Percentiles rank a stretch among this genome's conserved stretches.
These are phyloP conservation scores for Pyrenula massariospora DNA, from an alignment of 495 filamentous ascomycete genomes.

Conservation along the genomic window DNA sequence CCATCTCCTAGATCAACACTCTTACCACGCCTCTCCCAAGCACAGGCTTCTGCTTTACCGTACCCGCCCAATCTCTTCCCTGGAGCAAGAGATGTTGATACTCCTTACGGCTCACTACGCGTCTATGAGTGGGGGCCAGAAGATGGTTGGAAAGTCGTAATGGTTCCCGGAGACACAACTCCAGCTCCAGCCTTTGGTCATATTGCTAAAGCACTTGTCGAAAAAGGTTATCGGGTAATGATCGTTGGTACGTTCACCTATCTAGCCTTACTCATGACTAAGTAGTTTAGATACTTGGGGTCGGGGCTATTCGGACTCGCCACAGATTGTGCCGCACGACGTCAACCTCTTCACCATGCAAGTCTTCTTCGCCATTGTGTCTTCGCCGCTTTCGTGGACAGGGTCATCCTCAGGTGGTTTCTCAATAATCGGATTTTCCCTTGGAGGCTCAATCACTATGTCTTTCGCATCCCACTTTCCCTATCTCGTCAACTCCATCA, in stretches of 20 bases:
- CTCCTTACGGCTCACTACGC: conserved; percentile 69
- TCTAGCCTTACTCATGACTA: neutral
- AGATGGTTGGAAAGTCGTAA: conserved; percentile 62
- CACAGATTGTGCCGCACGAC: conserved; percentile 57
- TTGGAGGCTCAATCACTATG: conserved; percentile 69
- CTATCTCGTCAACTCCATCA: conserved; percentile 48
- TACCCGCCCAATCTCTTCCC: conserved; percentile 69
- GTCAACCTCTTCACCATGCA: conserved; percentile 61
- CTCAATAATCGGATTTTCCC: conserved; percentile 68
- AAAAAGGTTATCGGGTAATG: conserved; percentile 71
- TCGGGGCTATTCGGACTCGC: conserved; percentile 65
- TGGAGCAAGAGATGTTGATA: conserved; percentile 59
- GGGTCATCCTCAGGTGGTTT: conserved; percentile 42
- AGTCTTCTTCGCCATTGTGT: conserved; percentile 59
- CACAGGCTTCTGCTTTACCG: too few species aligned
- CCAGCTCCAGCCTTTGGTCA: conserved; percentile 61
- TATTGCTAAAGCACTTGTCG: conserved; percentile 56
- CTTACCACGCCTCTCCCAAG: too few species aligned
- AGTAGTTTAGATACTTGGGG: conserved; percentile 53
- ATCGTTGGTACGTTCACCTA: conserved; percentile 47
- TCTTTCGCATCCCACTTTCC: conserved; percentile 67
- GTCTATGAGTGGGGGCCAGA: conserved; percentile 90
- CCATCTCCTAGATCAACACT: too few species aligned
- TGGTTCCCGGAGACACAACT: conserved; percentile 81
- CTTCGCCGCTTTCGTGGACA: conserved; percentile 59